Conservation (phyloP, 192 early-diverging fungal species). For the Umbelopsis isabellina region DNA sequence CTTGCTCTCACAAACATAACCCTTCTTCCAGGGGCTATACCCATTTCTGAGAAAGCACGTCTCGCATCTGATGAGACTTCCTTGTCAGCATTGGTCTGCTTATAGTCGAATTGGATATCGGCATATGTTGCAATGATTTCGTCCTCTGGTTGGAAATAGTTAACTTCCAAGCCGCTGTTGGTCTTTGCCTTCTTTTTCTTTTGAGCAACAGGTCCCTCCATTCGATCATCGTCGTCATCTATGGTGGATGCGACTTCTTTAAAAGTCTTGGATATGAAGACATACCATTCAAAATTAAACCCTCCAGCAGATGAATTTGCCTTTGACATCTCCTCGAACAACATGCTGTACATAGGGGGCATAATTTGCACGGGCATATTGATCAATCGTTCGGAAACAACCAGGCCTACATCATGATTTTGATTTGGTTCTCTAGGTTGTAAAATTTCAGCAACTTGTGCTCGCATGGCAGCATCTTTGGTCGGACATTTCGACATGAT, state of each 20-base stretch:
- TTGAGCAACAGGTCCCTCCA: slow-evolving; percentile 30
- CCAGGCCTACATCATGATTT: slow-evolving; percentile 54
- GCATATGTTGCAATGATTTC: slow-evolving; percentile 85
- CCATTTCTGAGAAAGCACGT: slow-evolving; percentile 84
- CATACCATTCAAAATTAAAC: slow-evolving; percentile 82
- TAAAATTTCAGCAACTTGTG: slow-evolving; percentile 29
- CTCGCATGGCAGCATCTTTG: slow-evolving; percentile 21
- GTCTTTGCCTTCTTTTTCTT: slow-evolving; percentile 48
- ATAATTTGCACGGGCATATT: slow-evolving; percentile 96
- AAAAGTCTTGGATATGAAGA: slow-evolving; percentile 84
- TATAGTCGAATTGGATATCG: slow-evolving; percentile 77
- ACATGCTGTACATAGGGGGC: slow-evolving; percentile 90
- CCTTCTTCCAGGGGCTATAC: slow-evolving; percentile 72
- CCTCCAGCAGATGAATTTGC: slow-evolving; percentile 68
- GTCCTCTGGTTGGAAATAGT: slow-evolving; percentile 92
- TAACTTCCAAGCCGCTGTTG: slow-evolving; percentile 25
- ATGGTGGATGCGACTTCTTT: slow-evolving; percentile 66
- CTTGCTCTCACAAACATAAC: slow-evolving; percentile 56
- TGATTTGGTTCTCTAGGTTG: slow-evolving; percentile 8
- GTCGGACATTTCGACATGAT: slow-evolving; percentile 64
- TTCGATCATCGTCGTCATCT: slow-evolving; percentile 60
- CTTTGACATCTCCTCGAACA: slow-evolving; percentile 80
- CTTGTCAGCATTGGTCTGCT: slow-evolving; percentile 66
- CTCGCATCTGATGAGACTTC: slow-evolving; percentile 72
- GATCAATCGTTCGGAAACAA: slow-evolving; percentile 88